Evolutionary conservation across 2,329 filamentous ascomycete species (phyloP).

Genomic region (Penicillium sp.): DNA sequence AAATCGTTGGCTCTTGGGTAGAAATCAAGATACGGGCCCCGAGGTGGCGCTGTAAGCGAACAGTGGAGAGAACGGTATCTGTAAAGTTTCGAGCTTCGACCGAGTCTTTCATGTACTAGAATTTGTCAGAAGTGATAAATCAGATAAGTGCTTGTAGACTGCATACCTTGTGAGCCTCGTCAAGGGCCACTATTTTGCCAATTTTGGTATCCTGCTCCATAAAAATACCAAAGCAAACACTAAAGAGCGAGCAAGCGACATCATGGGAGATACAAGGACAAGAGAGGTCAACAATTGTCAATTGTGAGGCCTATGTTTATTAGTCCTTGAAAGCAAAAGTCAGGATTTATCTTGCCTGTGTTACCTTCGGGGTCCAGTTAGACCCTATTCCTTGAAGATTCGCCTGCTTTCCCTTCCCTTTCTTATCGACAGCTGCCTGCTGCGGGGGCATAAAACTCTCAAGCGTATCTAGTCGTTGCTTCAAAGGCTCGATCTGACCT

Average conservation of each 20-base stretch:
- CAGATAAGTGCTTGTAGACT: background rate
- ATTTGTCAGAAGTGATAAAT: background rate
- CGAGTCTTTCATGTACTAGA: background rate
- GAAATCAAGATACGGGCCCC: constrained; percentile 69
- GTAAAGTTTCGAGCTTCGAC: constrained; percentile 60
- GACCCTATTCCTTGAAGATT: background rate
- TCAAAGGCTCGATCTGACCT: constrained; percentile 17
- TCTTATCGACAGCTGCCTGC: no score
- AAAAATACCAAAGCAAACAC: constrained; percentile 23
- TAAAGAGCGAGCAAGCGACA: constrained; percentile 24
- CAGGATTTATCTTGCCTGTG: no score
- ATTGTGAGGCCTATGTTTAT: constrained; percentile 8
- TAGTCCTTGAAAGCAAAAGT: no score
- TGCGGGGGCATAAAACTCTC: constrained; percentile 24
- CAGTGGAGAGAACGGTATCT: constrained; percentile 60
- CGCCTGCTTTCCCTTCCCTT: background rate
- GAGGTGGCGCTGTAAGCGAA: constrained; percentile 71
- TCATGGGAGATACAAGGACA: constrained; percentile 23
- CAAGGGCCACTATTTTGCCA: constrained; percentile 19
- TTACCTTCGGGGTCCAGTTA: constrained; percentile 15
- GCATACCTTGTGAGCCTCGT: constrained; percentile 27
- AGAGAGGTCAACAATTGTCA: constrained; percentile 24
- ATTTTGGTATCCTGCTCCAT: constrained; percentile 15
- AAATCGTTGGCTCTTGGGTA: constrained; percentile 76
- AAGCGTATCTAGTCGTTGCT: constrained; percentile 20